These are phyloP conservation scores for Chlamydomonas reinhardtii DNA, from an alignment of 163 green algal genomes.

Conservation along the genomic window DNA sequence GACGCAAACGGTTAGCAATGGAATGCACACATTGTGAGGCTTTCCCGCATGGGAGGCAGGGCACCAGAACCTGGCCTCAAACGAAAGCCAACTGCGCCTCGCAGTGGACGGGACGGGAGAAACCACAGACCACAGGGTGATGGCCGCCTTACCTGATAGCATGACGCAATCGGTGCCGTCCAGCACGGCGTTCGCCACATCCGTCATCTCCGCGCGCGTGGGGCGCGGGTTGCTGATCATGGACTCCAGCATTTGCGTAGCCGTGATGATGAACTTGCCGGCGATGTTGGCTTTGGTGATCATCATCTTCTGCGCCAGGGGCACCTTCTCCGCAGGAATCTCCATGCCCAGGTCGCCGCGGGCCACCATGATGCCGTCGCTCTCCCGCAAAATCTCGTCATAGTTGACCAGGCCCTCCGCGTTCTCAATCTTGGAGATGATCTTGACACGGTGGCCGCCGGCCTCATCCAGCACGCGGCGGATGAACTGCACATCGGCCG, in stretches of 20 bases:
- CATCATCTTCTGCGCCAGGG: constrained; percentile 86
- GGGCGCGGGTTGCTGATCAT: constrained; percentile 89
- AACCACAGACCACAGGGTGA: too few relatives aligned
- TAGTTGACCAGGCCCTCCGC: constrained; percentile 82
- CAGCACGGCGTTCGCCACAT: constrained; percentile 94
- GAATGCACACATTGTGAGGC: too few relatives aligned
- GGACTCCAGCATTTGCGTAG: constrained; percentile 90
- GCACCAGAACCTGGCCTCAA: too few relatives aligned
- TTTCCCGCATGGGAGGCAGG: too few relatives aligned
- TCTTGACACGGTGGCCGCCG: constrained; percentile 69
- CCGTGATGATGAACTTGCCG: constrained; percentile 84
- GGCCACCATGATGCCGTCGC: constrained; percentile 84
- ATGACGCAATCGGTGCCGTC: constrained; percentile 91
- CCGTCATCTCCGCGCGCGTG: constrained; percentile 86
- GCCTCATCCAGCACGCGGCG: constrained; percentile 59
- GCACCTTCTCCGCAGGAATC: constrained; percentile 78
- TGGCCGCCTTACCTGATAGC: constrained; percentile 70
- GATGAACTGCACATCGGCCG: constrained; percentile 81
- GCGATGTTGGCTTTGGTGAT: constrained; percentile 87
- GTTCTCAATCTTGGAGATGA: constrained; percentile 94
- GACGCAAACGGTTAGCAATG: too few relatives aligned
- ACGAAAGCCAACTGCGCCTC: too few relatives aligned
- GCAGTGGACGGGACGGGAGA: too few relatives aligned
- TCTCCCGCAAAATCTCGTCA: constrained; percentile 80
- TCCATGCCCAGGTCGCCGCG: constrained; percentile 83